Percentiles rank a stretch among this genome's conserved stretches.
Evolutionary conservation across 139 green algal genomes (phyloP).

Genomic region (Chlorella vulgaris): DNA sequence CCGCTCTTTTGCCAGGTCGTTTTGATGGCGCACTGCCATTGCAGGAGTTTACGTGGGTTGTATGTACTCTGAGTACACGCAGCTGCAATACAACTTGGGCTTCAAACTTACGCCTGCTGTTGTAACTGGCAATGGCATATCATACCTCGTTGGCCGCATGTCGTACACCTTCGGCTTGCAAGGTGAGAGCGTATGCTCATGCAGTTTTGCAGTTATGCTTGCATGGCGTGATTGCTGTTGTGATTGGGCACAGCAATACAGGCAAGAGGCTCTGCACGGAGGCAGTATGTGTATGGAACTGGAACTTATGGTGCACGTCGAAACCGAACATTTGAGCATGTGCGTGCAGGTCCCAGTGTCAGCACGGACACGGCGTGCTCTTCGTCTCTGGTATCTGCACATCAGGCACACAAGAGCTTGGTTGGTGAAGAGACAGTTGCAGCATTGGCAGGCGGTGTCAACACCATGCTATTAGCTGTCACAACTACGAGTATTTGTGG

Average conservation of each 20-base stretch:
- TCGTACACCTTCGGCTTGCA: neutral
- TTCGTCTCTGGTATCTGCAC: constrained; percentile 75
- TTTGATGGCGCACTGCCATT: neutral
- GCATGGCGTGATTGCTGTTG: neutral
- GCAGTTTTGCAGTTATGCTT: neutral
- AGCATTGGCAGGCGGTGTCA: constrained; percentile 45
- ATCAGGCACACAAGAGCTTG: constrained; percentile 55
- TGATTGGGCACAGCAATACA: too few species aligned
- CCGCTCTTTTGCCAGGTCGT: neutral
- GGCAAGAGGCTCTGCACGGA: too few species aligned
- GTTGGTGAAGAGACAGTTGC: neutral
- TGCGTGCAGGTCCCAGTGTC: neutral
- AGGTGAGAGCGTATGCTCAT: constrained; percentile 3
- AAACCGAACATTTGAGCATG: neutral
- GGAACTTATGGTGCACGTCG: neutral
- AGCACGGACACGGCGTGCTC: constrained; percentile 81
- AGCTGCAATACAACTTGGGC: neutral
- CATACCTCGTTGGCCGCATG: constrained; percentile 41
- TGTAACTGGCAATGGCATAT: constrained; percentile 40
- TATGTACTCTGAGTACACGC: constrained; percentile 59
- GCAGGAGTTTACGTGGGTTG: constrained; percentile 55
- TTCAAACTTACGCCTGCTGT: constrained; percentile 21
- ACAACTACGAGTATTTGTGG: constrained; percentile 41
- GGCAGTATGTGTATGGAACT: too few species aligned
- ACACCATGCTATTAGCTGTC: constrained; percentile 28